Base-by-base conservation (phyloP, 2,329 filamentous ascomycete species). In the Colletotrichum zoysiae region DNA sequence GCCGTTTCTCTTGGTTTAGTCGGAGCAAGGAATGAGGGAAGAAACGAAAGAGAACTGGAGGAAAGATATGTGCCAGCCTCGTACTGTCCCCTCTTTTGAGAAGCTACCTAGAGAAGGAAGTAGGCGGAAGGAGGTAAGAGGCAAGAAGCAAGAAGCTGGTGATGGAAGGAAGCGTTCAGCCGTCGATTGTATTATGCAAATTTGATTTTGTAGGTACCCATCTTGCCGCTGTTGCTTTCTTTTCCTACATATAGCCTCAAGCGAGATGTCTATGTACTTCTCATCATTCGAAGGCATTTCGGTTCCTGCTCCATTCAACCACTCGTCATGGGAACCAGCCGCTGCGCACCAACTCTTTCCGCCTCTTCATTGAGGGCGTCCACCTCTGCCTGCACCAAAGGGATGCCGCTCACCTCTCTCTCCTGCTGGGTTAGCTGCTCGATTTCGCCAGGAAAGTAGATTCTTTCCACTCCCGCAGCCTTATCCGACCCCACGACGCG, bases 361-460 rank as follows among this genome's bases (percentile, higher is more conserved):
- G 88, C 88, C 77, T 90, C 88, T 9, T 81, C 80, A 73, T 90
- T 89, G 65, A 90, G 75, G 0, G 84, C 84, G 67, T 88, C 85
- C 70, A 90, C 82, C 78, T 90, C 88, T 0, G 84, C 86, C 73
- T 85, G 83, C 9, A 87, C 86, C 73, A 90, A 84, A 0, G 90
- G 89, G 66, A 91, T 92, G 0, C 90, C 90, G 0, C 78, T 85
- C 78, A 82, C 82, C 65, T 84, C 82, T 58, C 88, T 85, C 76
- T 86, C 82, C 46, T 83, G 81, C 75, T 89, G 84, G 6, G 82
- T 82, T 58, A 88, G 65, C 77, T 89, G 87, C 79, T 92, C 90
- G 61, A 89, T 85, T 79, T 92, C 90, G 0, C 88, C 88, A 0
- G 89, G 88, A 61, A 90, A 90, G 74, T 88, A 90, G 18, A 90